Conservation (phyloP, 306 rosid species). For the Gillenia trifoliata region DNA sequence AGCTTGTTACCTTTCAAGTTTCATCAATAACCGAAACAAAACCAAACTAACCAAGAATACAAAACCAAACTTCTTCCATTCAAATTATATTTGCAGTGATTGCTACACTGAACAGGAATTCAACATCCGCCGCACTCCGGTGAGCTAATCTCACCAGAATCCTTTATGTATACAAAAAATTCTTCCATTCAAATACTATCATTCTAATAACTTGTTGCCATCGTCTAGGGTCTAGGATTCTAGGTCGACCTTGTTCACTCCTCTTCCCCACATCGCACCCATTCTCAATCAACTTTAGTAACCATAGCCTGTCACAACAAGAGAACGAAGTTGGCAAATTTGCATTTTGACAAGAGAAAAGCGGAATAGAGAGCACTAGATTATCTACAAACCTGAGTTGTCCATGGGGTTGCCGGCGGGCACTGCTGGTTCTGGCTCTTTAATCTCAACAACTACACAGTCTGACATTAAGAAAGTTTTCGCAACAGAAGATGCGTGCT, state of each 20-base stretch:
- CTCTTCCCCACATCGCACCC: background rate
- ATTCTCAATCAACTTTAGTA: conserved; percentile 9
- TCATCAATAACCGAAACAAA: background rate
- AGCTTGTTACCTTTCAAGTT: too few species aligned
- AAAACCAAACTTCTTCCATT: background rate
- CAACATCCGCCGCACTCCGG: background rate
- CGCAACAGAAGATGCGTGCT: conserved; percentile 95
- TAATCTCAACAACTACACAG: conserved; percentile 96
- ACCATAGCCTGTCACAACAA: conserved; percentile 52
- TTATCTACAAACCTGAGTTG: conserved; percentile 55
- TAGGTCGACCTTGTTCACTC: background rate
- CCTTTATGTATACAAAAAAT: conserved; percentile 9
- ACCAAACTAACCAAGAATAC: background rate
- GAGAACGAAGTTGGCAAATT: background rate
- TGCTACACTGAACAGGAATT: background rate
- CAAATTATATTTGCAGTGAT: background rate
- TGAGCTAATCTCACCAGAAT: conserved; percentile 12
- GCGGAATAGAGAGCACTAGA: too few species aligned
- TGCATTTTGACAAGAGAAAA: background rate
- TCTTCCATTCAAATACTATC: background rate
- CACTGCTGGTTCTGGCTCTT: conserved; percentile 74
- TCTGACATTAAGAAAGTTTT: conserved; percentile 98
- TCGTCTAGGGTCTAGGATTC: background rate
- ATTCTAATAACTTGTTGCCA: conserved; percentile 7
- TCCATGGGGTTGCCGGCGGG: conserved; percentile 93